Evolutionary conservation across 495 filamentous ascomycete species (phyloP), one percentile per base, ranked within the genome.

Genomic region (Daldinia bambusicola): DNA sequence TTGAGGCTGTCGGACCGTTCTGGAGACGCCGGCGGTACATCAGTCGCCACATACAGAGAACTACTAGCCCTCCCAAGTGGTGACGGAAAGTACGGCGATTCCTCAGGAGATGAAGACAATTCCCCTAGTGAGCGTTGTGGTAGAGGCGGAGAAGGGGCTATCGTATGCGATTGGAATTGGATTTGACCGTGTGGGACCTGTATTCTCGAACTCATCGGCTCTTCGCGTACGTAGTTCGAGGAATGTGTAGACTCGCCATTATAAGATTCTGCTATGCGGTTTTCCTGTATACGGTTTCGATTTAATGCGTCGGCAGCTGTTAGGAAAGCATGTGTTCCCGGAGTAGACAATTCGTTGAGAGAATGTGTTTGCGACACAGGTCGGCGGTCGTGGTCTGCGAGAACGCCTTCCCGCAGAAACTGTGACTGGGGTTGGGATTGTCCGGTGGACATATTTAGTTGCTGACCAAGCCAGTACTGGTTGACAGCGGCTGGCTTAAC

Each of bases 1-100:
- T 77, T 77, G 32, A 76, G 67, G 37, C 64, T 71, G 22, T 74
- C 67, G 45, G 70, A 67, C n/a, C 69, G 77, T 37, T 26, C 26
- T 12, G 76, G 76, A 18, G 63, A 69, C 0, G 63, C 61, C 32
- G 75, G 70, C 9, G 67, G 57, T 38, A 80, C 57, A 51, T 83
- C 79, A 34, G 81, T 80, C n/a, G 77, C 76, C 31, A 83, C 71
- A 34, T 73, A 69, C 14, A 82, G 63, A 40, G 75, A 36, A 58
- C 66, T 62, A 61, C 61, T 73, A 31, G 57, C 69, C 45, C 64
- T 68, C 14, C 48, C 43, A 16, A 73, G 51, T 22, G 74, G 70
- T 26, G 67, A 59, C 16, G 70, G 73, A 12, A 66, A 69, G 32
- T 79, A 70, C 20, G 56, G 59, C 48, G 41, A 58, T 55, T 56